phyloP scores from a whole-genome alignment of 2,329 filamentous ascomycete species.

The Penicillium griseofulvum region DNA sequence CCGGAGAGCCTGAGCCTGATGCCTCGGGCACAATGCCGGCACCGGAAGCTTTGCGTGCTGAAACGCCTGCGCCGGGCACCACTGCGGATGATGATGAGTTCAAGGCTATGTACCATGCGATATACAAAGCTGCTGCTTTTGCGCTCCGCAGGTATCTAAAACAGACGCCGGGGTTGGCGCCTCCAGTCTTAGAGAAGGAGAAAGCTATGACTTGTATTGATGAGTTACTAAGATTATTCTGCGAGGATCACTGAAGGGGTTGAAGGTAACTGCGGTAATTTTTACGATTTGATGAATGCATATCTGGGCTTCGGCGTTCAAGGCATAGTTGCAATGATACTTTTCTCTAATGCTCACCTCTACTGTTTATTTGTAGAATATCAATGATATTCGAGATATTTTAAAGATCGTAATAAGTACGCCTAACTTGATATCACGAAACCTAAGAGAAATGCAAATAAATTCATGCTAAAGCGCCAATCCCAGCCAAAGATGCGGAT shows the following conservation, averaged over 20 bases:
- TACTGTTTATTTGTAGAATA: background rate
- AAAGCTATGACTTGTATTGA: constrained; percentile 44
- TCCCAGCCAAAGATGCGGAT: constrained; percentile 8
- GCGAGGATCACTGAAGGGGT: constrained; percentile 33
- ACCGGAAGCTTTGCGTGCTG: constrained; percentile 16
- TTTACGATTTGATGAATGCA: constrained; percentile 18
- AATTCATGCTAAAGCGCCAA: constrained; percentile 16
- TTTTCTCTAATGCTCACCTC: background rate
- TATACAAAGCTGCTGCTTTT: constrained; percentile 44
- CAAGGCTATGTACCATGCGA: constrained; percentile 45
- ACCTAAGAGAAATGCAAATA: constrained; percentile 4
- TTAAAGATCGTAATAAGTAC: background rate
- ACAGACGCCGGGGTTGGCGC: constrained; percentile 12
- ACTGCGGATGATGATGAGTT: constrained; percentile 43
- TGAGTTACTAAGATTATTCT: constrained; percentile 42
- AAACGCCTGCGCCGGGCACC: constrained; percentile 17
- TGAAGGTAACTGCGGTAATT: background rate
- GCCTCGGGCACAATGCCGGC: constrained; percentile 6
- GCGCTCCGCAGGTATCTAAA: constrained; percentile 43
- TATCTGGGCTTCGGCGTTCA: constrained; percentile 11
- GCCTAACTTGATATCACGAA: background rate
- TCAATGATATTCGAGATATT: background rate
- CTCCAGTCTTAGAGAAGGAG: constrained; percentile 34
- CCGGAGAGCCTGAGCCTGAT: constrained; percentile 14
- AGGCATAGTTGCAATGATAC: background rate